Evolutionary conservation across 2,329 filamentous ascomycete species (phyloP), one percentile per base, ranked within the genome.

Genomic region (Aspergillus nomiae): DNA sequence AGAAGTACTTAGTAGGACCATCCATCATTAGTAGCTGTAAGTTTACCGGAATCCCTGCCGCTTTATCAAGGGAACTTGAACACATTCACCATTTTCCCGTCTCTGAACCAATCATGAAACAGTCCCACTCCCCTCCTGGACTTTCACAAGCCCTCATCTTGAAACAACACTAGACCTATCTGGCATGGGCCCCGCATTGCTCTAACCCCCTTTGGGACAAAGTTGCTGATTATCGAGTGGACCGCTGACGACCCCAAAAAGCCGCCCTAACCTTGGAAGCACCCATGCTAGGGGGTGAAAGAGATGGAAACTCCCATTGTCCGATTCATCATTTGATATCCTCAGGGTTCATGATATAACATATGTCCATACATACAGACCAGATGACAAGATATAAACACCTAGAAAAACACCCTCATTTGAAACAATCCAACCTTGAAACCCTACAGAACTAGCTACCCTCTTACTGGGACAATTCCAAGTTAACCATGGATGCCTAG

Each of bases 101-200:
- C 51, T n/a, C 21, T 43, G 53, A 46, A 34, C 46, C 55, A 59
- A 59, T 59, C 28, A 59, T 59, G 57, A 59, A 59, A 59, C 57
- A 46, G 30, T 38, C 50, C 43, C 58, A 43, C 34, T 28, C 38
- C 51, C 43, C 57, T 56, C 26, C 53, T 55, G n/a, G 24, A 46
- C 32, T 19, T 38, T 21, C 59, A 36, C 65, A 54, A 58, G 46
- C 61, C 64, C 56, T 66, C 58, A 64, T 65, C 58, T 41, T 69
- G 67, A 68, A 68, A 69, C 67, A 56, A n/a, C 38, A 45, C 61
- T 65, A 67, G 45, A 50, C 65, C 62, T 14, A 16, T 65, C 51
- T 58, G 30, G 53, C 36, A 46, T 50, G 21, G 59, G 60, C 54
- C 61, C 65, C 58, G 62, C 65, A 53, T 56, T 46, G 45, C 46